Evolutionary conservation across 306 rosid genomes (phyloP).

Genomic region (Acmispon strigosus): DNA sequence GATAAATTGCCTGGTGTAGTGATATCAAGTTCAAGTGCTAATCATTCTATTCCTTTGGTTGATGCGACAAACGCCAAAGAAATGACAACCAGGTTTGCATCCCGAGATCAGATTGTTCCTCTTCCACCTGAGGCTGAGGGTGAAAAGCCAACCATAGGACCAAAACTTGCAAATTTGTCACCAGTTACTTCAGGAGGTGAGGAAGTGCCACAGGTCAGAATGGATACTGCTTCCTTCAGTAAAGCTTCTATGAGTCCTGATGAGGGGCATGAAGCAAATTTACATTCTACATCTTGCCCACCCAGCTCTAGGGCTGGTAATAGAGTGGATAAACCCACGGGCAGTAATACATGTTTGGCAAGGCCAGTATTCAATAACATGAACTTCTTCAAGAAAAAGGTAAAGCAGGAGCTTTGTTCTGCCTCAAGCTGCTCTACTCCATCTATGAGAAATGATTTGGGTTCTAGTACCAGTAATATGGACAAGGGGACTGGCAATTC

Average conservation of each 20-base stretch:
- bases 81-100: conserved; percentile 28
- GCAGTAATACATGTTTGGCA: conserved; percentile 45
- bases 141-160: conserved; percentile 25
- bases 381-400: conserved; percentile 56
- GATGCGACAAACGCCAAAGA: conserved; percentile 25
- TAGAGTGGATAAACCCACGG: conserved; percentile 49
- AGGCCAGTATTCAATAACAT: conserved; percentile 58
- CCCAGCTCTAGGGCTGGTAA: conserved; percentile 36
- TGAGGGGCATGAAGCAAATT: conserved; percentile 34
- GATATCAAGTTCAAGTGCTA: conserved; percentile 27
- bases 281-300: conserved; percentile 36
- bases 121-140: conserved; percentile 32
- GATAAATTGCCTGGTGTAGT: conserved; percentile 34
- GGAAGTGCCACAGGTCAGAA: conserved; percentile 29
- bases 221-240: conserved; percentile 29
- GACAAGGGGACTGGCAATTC: conserved; percentile 34
- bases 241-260: conserved; percentile 33
- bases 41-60: conserved; percentile 25
- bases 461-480: conserved; percentile 34
- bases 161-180: conserved; percentile 29
- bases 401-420: conserved; percentile 51
- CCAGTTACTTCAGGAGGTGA: conserved; percentile 22
- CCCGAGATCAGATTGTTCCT: conserved; percentile 44
- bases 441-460: conserved; percentile 31
- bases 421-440: conserved; percentile 34